Base-by-base conservation (phyloP, 306 rosid species). In the Canavalia ensiformis region DNA sequence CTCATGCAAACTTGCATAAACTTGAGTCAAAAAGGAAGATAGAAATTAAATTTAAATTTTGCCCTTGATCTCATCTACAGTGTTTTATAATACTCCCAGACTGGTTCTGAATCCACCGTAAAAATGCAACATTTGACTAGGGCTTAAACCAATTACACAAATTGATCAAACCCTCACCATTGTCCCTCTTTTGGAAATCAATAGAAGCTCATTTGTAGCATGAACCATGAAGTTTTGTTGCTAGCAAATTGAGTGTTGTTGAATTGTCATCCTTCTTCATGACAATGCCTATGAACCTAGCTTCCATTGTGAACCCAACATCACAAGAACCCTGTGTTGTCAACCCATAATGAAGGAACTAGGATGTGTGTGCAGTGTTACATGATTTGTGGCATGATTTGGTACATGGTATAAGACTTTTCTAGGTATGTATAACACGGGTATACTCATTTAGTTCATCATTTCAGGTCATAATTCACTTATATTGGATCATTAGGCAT, bases 201-300 rank as follows among this genome's bases (percentile, higher is more conserved):
- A 64, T 64, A n/a, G 39, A 59, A 59, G 65, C 41, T 8, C 8
- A 31, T n/a, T 30, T 29, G 64, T 58, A 63, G 47, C 47, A 63
- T 63, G 69, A 13, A 63, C 30, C 47, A 63, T 63, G 69, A 13
- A 13, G 6, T 64, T 63, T 37, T 64, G 31, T 62, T 5, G 46
- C 5, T 64, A 64, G 37, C 50, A 37, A 39, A 49, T 11, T 37
- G n/a, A 64, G 31, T 64, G 49, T 64, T 64, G 31, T 64, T 12
- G n/a, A 64, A 3, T 13, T 64, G 49, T 41, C 13, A 64, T 37
- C 11, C 70, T 64, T 37, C 31, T 37, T 63, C 1, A 47, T 39
- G 6, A 39, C 13, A 11, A 35, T 2, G 5, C 47, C 45, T 2
- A 35, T 35, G 69, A 64, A 64, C 6, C 7, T 30, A n/a, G 47